Base-by-base conservation (phyloP, 805 yeast genomes). In the Tetrapisispora fleetii region DNA sequence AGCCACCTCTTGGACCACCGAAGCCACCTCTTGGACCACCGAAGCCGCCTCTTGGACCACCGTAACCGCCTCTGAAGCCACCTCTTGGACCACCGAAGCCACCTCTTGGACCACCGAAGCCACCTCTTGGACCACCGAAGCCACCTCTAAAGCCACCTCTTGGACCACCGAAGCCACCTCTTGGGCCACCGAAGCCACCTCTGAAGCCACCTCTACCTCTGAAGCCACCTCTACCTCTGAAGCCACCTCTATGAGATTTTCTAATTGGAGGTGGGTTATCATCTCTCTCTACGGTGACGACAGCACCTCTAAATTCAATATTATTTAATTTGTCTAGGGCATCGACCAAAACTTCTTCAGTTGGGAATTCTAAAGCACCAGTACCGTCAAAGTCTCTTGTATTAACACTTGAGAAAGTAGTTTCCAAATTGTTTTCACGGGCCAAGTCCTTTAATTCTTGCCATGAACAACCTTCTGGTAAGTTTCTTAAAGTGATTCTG, bases 361-460 rank as follows among this genome's bases (percentile, higher is more conserved):
- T 62, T 51, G 73, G 70, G 56, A 72, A 69, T 56, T 72, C 76
- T 48, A 72, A 55, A 50, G 72, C 74, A 65, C 76, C 76, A 47
- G 73, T 68, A 55, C 74, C 74, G 51, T 70, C 71, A 48, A 69
- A 68, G 51, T 72, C 76, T 62, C 74, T 68, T 48, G 70, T 66
- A 55, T 70, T 69, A 50, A 71, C 76, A 51, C 71, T 69, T 46
- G 75, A 64, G 55, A 82, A 84, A 33, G 83, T 78, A 50, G 88
- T 85, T 50, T 79, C 77, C 54, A 75, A 66, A 53, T 76, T 79
- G 68, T 79, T 83, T 52, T 84, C 89, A 65, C 95, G 78, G 55
- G 88, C 89, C 64, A 86, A 80, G 72, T 91, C 98, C 73, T 89
- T 85, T 63, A 85, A 76, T 60, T 84, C 91, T 74, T 85, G 93